Conservation (phyloP, 2,329 filamentous ascomycete species). For the Cladosporium halotolerans region DNA sequence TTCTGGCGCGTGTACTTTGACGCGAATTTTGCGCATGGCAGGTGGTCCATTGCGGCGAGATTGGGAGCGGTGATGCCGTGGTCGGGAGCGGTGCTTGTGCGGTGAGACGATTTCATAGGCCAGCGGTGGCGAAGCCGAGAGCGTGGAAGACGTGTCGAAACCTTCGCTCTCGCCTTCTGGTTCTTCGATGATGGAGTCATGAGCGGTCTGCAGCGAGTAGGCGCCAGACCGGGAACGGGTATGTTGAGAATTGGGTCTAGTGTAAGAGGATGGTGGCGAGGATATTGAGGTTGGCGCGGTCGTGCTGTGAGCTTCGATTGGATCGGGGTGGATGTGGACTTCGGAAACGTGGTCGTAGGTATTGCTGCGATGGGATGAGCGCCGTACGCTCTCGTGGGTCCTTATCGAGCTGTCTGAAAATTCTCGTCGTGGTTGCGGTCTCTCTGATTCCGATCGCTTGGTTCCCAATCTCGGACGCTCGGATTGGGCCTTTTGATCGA, state of each 20-base stretch:
- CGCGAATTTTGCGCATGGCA: conserved; percentile 68
- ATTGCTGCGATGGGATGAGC: conserved; percentile 41
- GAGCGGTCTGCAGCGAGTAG: conserved; percentile 25
- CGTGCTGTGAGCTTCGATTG: conserved; percentile 31
- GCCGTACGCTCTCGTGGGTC: conserved; percentile 18
- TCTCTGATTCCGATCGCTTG: conserved; percentile 36
- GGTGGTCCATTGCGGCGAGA: conserved; percentile 39
- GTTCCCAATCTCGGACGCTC: conserved; percentile 36
- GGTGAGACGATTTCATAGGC: conserved; percentile 56
- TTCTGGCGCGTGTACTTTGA: conserved; percentile 81
- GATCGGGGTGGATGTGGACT: conserved; percentile 48
- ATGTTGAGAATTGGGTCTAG: conserved; percentile 17
- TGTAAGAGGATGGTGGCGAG: conserved; percentile 9
- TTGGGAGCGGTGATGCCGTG: conserved; percentile 44
- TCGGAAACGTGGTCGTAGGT: conserved; percentile 58
- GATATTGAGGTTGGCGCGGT: conserved; percentile 14
- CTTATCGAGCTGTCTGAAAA: conserved; percentile 17
- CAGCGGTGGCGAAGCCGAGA: conserved; percentile 48
- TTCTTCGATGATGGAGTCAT: conserved; percentile 67
- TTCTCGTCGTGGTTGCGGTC: conserved; percentile 22
- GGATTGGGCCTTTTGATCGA: conserved; percentile 36
- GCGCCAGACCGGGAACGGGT: conserved; percentile 29
- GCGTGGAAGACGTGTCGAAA: conserved; percentile 46
- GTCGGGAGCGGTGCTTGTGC: conserved; percentile 12
- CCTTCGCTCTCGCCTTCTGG: conserved; percentile 65